Conservation (phyloP, 768 basidiomycete genomes). For the Daedaleopsis sinensis region DNA sequence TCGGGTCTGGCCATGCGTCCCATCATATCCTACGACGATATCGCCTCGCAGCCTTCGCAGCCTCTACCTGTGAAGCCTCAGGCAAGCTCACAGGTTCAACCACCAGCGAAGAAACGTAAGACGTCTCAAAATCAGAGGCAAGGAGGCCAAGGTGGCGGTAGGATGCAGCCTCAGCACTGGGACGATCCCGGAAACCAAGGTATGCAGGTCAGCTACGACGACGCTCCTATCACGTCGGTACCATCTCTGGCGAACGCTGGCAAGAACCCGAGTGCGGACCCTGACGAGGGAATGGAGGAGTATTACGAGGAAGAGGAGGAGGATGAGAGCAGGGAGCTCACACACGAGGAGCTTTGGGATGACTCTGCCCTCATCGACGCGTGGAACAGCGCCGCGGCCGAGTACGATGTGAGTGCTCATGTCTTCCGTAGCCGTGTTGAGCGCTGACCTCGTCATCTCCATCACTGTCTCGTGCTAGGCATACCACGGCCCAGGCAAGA, state of each 20-base stretch:
- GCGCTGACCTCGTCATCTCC: background rate
- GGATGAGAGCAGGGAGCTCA: conserved; percentile 63
- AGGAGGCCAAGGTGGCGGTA: background rate
- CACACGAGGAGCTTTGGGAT: conserved; percentile 83
- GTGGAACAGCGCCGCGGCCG: conserved; percentile 83
- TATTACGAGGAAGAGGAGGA: conserved; percentile 42
- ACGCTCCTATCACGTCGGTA: conserved; percentile 18
- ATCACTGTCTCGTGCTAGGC: conserved; percentile 38
- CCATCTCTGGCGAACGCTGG: conserved; percentile 10
- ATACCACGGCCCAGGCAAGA: conserved; percentile 67
- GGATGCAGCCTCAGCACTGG: conserved; percentile 43
- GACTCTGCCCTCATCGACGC: conserved; percentile 82
- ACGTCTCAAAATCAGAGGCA: conserved; percentile 37
- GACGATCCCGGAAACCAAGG: conserved; percentile 40
- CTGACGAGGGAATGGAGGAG: conserved; percentile 27
- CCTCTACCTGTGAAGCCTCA: conserved; percentile 4
- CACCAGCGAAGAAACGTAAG: conserved; percentile 61
- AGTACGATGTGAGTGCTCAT: conserved; percentile 60
- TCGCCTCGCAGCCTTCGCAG: conserved; percentile 46
- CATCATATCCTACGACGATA: conserved; percentile 67
- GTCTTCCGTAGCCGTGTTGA: background rate
- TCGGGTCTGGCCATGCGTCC: conserved; percentile 37
- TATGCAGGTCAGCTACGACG: conserved; percentile 36
- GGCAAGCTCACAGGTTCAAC: conserved; percentile 18
- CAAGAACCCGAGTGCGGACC: conserved; percentile 1